Evolutionary conservation across 2,329 filamentous ascomycete genomes (phyloP), one percentile per base, ranked within the genome.

Genomic region (Byssoonygena ceratinophila): DNA sequence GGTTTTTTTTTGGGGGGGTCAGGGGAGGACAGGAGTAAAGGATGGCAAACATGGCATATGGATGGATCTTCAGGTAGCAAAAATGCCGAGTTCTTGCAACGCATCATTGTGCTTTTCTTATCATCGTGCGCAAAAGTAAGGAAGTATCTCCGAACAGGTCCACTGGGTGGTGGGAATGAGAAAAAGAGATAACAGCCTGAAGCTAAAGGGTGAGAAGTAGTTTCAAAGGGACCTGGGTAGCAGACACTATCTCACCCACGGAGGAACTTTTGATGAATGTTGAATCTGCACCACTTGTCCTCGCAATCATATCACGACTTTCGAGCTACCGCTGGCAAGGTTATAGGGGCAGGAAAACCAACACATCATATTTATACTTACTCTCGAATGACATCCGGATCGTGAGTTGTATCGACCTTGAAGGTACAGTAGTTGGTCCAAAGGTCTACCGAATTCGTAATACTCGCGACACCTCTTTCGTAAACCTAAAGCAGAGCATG

Each of bases 381-480:
- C 92, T 97, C 92, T 94, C 92, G 84, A 75, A 96, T 94, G 71
- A 94, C 79, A 68, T 94, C 87, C 63, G 87, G 80, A 67, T 94
- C 89, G 73, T 98, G 92, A 61, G 87, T 92, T 54, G 92, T 97
- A 68, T 97, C 89, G 74, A 92, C 89, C 71, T 97, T 97, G 81
- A 97, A 97, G 64, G 83, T 81, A 75, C 91, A 97, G 74, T 96
- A 98, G 64, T 94, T 90, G 50, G 88, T 86, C 92, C 92, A 98
- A 55, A 98, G 77, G 68, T 98, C 92, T 63, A 96, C 90, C 32
- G 91, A 97, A 66, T 87, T 88, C 52, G 85, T 84, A 64, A 97
- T 89, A 71, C 88, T 92, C 40, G 90, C 88, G 63, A 95, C 85
- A 60, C 92, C 92, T 68, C 92, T 82, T 73, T 98, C 92, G 64